Conservation (phyloP, 2,329 filamentous ascomycete genomes). For the Davidsoniella australis region DNA sequence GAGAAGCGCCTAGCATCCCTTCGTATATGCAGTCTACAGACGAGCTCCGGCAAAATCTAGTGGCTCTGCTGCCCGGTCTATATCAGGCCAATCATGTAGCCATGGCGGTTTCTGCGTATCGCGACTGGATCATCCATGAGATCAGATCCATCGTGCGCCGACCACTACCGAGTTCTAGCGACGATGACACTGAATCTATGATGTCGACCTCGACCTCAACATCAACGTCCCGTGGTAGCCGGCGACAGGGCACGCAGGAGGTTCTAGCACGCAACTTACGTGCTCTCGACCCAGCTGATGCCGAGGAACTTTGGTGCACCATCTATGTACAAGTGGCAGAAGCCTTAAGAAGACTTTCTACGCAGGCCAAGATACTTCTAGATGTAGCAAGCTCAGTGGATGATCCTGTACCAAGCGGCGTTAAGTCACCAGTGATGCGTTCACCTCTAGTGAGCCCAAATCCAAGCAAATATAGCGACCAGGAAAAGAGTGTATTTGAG, state of each 20-base stretch:
- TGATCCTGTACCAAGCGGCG: constrained; percentile 18
- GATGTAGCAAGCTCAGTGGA: constrained; percentile 69
- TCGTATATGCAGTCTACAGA: constrained; percentile 62
- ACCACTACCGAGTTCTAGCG: constrained; percentile 78
- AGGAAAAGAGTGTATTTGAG: constrained; percentile 40
- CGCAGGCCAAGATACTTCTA: constrained; percentile 85
- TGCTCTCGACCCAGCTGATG: constrained; percentile 65
- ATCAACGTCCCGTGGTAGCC: not conserved
- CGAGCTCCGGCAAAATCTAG: constrained; percentile 51
- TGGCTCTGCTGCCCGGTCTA: constrained; percentile 59
- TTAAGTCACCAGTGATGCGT: constrained; percentile 31
- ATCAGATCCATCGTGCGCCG: constrained; percentile 70
- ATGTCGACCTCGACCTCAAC: constrained; percentile 64
- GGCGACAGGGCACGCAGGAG: constrained; percentile 45
- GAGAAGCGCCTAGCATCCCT: constrained; percentile 53
- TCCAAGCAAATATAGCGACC: constrained; percentile 21
- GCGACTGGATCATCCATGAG: constrained; percentile 70
- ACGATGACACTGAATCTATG: constrained; percentile 84
- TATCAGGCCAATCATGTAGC: constrained; percentile 65
- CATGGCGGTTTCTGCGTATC: constrained; percentile 66
- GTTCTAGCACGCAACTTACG: constrained; percentile 77
- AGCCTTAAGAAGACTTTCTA: constrained; percentile 65
- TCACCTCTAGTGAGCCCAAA: constrained; percentile 37
- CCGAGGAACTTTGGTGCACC: constrained; percentile 63
- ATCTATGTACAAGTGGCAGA: constrained; percentile 83